Percentiles rank a stretch among this genome's conserved stretches.
Conservation (phyloP, 2,329 filamentous ascomycete species). For the Clonostachys chloroleuca region DNA sequence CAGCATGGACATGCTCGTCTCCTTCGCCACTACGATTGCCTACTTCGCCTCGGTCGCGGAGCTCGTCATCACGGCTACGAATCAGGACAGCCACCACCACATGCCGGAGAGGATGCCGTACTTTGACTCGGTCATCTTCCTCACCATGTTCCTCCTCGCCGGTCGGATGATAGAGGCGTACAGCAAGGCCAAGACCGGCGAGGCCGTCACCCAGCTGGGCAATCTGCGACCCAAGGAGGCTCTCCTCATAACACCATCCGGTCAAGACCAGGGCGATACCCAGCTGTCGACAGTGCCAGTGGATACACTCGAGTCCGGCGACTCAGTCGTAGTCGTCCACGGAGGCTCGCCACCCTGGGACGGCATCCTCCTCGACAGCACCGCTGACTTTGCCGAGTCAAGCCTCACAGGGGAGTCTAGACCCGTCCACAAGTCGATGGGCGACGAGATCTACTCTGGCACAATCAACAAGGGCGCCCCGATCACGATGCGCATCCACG, state of each 20-base stretch:
- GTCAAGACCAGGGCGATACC: constrained; percentile 25
- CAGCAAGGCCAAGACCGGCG: constrained; percentile 85
- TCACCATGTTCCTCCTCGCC: constrained; percentile 80
- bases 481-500: constrained; percentile 59
- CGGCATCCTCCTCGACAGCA: constrained; percentile 59
- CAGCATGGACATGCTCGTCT: constrained; percentile 95
- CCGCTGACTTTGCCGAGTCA: constrained; percentile 79
- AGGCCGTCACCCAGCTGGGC: constrained; percentile 76
- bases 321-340: constrained; percentile 69
- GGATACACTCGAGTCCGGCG: constrained; percentile 71
- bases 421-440: constrained; percentile 56
- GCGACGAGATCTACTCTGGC: constrained; percentile 66
- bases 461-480: constrained; percentile 69
- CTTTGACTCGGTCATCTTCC: constrained; percentile 89
- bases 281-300: constrained; percentile 44
- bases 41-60: constrained; percentile 80
- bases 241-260: constrained; percentile 49
- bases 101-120: constrained; percentile 56
- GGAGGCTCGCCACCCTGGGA: constrained; percentile 84
- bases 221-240: constrained; percentile 76
- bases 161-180: constrained; percentile 80
- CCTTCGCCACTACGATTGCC: constrained; percentile 80
- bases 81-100: constrained; percentile 23
- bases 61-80: constrained; percentile 57
- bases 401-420: constrained; percentile 80